These are phyloP conservation scores for Agaricales sp. DNA, from an alignment of 1,284 basidiomycete genomes.

Conservation along the genomic window DNA sequence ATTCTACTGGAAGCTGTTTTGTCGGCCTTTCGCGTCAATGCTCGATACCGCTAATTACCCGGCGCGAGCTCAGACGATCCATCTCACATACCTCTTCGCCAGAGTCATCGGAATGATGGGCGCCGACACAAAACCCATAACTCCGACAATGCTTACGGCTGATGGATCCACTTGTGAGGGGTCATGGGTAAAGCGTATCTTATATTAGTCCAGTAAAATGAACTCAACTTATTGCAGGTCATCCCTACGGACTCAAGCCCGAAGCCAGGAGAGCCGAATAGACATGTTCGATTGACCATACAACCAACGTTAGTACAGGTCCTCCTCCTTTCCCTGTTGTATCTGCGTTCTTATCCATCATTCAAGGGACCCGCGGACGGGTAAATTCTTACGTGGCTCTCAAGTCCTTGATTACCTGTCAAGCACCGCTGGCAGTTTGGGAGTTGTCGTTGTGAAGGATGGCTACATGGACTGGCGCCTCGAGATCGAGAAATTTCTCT, in stretches of 20 bases:
- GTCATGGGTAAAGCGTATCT: background rate
- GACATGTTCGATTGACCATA: background rate
- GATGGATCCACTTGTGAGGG: conserved; percentile 2
- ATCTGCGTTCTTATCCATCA: background rate
- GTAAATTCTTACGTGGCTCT: conserved; percentile 14
- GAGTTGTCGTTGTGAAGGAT: conserved; percentile 15
- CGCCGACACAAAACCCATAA: background rate
- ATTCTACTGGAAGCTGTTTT: conserved; percentile 1
- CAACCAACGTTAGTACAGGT: background rate
- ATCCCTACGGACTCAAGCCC: background rate
- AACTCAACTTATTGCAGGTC: background rate
- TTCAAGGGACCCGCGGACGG: conserved; percentile 4
- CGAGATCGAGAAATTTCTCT: conserved; percentile 17
- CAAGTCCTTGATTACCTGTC: conserved; percentile 18
- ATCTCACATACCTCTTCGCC: background rate
- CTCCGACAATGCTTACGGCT: background rate
- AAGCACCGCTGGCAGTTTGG: conserved; percentile 15
- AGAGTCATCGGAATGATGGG: conserved; percentile 1
- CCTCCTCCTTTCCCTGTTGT: background rate
- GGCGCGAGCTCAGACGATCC: background rate
- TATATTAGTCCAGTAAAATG: background rate
- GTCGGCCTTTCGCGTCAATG: background rate
- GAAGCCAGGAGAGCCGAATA: background rate
- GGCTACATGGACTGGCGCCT: conserved; percentile 17
- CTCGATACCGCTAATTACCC: background rate